Evolutionary conservation across 441 rosid species (phyloP).

Genomic region (Erodium trifolium): DNA sequence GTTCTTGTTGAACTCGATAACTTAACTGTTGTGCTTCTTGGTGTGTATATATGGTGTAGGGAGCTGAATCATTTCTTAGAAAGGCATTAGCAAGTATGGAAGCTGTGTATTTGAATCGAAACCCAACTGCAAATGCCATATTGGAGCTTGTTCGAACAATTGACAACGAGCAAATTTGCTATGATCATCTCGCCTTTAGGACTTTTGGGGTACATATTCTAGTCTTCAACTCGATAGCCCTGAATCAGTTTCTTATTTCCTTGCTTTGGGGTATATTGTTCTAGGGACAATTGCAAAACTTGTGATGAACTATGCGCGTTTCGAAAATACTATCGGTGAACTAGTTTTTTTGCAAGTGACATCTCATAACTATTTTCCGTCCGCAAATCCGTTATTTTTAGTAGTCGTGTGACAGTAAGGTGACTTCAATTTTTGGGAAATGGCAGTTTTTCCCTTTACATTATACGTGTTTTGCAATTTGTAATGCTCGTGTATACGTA

Average conservation of each 20-base stretch:
- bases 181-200: conserved; percentile 89
- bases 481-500: no score
- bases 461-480: no score
- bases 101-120: conserved; percentile 55
- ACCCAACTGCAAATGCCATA: conserved; percentile 69
- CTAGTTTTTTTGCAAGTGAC: no score
- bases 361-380: no score
- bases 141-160: conserved; percentile 54
- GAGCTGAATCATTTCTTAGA: conserved; percentile 58
- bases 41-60: conserved; percentile 25
- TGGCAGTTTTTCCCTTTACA: no score
- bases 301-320: no score
- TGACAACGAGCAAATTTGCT: conserved; percentile 48
- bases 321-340: no score
- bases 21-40: background rate
- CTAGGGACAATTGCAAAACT: no score
- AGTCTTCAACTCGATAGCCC: background rate
- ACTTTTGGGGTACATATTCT: conserved; percentile 62
- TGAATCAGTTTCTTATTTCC: background rate
- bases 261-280: no score
- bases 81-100: conserved; percentile 65
- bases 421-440: no score
- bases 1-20: background rate
- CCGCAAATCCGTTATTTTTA: no score
- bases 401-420: no score